phyloP scores from a whole-genome alignment of 257 asterid species.

The Nicotiana tabacum region DNA sequence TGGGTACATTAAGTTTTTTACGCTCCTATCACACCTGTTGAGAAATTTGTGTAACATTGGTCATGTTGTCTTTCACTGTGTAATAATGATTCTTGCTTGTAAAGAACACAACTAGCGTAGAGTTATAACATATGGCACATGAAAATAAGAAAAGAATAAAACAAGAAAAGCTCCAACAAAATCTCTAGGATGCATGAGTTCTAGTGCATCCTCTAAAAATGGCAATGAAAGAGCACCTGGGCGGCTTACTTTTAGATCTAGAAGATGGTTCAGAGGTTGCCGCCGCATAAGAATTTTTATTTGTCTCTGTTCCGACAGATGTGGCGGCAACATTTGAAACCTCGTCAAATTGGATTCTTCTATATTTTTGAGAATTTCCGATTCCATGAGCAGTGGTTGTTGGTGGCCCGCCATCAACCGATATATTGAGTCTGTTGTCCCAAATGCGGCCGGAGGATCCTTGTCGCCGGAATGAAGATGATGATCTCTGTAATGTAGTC shows the following conservation, averaged over 20 bases:
- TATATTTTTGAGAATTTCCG: neutral
- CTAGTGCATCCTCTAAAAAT: constrained; percentile 31
- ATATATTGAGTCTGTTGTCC: constrained; percentile 22
- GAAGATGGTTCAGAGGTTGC: neutral
- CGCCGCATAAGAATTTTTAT: neutral
- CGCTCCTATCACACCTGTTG: no score
- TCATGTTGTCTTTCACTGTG: neutral
- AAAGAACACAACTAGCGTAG: neutral
- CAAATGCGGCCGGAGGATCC: constrained; percentile 79
- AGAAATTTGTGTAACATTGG: no score
- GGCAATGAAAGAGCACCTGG: constrained; percentile 25
- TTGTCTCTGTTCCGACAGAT: neutral
- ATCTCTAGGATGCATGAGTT: constrained; percentile 19
- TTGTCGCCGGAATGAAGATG: constrained; percentile 63
- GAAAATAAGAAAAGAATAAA: neutral
- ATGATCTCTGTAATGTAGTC: constrained; percentile 62
- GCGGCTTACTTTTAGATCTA: constrained; percentile 27
- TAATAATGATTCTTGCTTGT: neutral
- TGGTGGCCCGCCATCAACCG: neutral
- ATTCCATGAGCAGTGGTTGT: neutral
- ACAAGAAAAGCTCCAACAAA: neutral
- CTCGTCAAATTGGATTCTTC: neutral
- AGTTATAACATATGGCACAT: neutral
- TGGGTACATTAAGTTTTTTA: no score
- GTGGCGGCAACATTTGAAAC: neutral